Conservation (phyloP, 441 rosid species). For the Brassica balearica region DNA sequence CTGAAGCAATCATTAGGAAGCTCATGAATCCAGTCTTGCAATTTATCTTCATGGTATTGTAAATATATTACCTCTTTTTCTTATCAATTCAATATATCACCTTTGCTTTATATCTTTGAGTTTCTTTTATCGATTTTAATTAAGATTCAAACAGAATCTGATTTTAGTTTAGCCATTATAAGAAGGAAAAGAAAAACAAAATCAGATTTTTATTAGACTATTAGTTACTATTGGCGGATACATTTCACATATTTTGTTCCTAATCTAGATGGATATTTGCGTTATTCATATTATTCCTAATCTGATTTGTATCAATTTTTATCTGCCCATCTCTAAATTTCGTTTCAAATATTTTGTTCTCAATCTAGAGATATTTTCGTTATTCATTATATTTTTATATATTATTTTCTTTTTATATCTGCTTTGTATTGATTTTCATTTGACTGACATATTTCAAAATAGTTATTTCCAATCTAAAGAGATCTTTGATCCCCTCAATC, state of each 20-base stretch:
- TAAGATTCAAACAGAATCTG: background rate
- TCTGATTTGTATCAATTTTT: too few relatives aligned
- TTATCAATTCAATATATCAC: background rate
- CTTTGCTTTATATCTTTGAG: background rate
- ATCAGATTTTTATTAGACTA: background rate
- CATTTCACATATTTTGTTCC: background rate
- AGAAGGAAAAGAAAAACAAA: background rate
- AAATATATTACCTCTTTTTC: background rate
- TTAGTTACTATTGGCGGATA: too few relatives aligned
- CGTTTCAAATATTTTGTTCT: background rate
- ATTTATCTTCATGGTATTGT: slow-evolving; percentile 14
- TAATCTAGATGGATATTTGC: background rate
- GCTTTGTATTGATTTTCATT: too few relatives aligned
- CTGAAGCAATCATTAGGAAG: slow-evolving; percentile 12
- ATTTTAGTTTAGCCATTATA: background rate
- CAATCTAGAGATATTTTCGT: background rate
- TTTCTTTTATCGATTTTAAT: background rate
- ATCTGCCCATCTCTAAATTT: background rate
- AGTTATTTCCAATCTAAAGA: background rate
- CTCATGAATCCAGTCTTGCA: slow-evolving; percentile 24
- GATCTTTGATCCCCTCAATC: background rate
- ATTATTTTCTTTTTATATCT: too few relatives aligned
- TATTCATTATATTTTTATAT: background rate
- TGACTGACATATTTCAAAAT: too few relatives aligned
- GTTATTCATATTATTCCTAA: background rate